Evolutionary conservation across 2,329 filamentous ascomycete species (phyloP).

Genomic region (Stagonosporopsis chrysanthemi): DNA sequence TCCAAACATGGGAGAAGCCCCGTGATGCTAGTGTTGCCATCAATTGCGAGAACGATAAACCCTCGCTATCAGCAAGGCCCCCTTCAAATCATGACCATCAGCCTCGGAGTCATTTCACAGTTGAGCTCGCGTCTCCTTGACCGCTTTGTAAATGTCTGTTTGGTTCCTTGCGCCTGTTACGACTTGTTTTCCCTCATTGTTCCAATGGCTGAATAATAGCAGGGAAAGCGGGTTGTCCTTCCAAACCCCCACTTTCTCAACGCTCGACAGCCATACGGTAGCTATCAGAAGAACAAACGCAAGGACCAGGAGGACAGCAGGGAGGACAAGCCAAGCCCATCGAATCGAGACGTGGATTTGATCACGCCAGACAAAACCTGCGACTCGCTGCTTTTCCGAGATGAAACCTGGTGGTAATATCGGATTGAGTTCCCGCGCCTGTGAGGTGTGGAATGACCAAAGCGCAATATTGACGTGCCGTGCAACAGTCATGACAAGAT

Average conservation of each 20-base stretch:
- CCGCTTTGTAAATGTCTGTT: not conserved
- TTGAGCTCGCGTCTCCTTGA: not conserved
- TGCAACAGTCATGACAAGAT: not conserved
- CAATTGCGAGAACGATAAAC: too few species aligned
- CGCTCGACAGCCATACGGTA: not conserved
- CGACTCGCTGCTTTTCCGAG: not conserved
- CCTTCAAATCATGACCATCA: not conserved
- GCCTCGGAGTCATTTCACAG: not conserved
- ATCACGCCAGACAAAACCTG: not conserved
- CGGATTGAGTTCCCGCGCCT: not conserved
- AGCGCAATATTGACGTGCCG: not conserved
- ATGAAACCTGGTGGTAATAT: not conserved
- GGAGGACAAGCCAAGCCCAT: not conserved
- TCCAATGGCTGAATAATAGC: not conserved
- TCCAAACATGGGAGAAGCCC: too few species aligned
- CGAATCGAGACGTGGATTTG: not conserved
- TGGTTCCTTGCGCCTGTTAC: not conserved
- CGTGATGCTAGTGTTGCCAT: too few species aligned
- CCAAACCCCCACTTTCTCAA: not conserved
- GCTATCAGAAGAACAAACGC: not conserved
- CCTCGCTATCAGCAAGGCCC: not conserved
- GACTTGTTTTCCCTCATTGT: not conserved
- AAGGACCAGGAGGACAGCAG: not conserved
- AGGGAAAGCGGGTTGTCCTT: not conserved
- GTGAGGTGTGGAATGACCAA: not conserved